Evolutionary conservation across 1,284 basidiomycete species (phyloP).

Genomic region (Kalmanozyma brasiliensis): DNA sequence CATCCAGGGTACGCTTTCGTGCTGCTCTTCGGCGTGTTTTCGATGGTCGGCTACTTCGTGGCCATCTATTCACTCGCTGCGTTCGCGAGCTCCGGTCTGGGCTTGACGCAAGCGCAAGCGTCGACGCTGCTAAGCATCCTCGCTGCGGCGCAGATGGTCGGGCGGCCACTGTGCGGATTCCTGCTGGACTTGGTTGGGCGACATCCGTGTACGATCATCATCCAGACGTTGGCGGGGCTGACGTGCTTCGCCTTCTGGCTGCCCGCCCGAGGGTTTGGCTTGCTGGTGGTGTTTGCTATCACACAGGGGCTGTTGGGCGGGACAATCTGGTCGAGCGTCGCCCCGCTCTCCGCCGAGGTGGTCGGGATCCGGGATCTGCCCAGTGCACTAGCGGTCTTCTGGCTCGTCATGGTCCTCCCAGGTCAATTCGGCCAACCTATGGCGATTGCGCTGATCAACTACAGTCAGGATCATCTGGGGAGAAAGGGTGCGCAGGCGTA

Average conservation of each 20-base stretch:
- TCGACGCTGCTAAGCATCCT: slow-evolving; percentile 70
- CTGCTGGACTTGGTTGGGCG: slow-evolving; percentile 69
- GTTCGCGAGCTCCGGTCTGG: slow-evolving; percentile 69
- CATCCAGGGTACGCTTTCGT: slow-evolving; percentile 65
- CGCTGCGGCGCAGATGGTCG: slow-evolving; percentile 70
- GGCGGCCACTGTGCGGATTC: slow-evolving; percentile 69
- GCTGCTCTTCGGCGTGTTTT: slow-evolving; percentile 55
- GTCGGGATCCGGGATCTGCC: slow-evolving; percentile 69
- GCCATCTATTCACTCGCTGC: slow-evolving; percentile 70
- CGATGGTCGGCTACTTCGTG: slow-evolving; percentile 69
- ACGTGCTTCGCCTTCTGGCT: slow-evolving; percentile 70
- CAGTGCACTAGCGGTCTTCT: slow-evolving; percentile 69
- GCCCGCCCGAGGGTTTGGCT: slow-evolving; percentile 67
- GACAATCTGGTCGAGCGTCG: slow-evolving; percentile 68
- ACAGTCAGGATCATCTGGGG: slow-evolving; percentile 61
- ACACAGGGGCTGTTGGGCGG: slow-evolving; percentile 69
- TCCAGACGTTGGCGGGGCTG: slow-evolving; percentile 68
- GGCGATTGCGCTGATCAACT: slow-evolving; percentile 68
- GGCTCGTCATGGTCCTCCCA: slow-evolving; percentile 67
- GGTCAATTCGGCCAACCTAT: slow-evolving; percentile 69
- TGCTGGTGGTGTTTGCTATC: slow-evolving; percentile 69
- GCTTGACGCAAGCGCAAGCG: slow-evolving; percentile 69
- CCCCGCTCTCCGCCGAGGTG: slow-evolving; percentile 67
- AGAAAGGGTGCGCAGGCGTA: slow-evolving; percentile 65
- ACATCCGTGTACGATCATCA: slow-evolving; percentile 68